Base-by-base conservation (phyloP, 345 rosid genomes). In the Gynandropsis gynandra region DNA sequence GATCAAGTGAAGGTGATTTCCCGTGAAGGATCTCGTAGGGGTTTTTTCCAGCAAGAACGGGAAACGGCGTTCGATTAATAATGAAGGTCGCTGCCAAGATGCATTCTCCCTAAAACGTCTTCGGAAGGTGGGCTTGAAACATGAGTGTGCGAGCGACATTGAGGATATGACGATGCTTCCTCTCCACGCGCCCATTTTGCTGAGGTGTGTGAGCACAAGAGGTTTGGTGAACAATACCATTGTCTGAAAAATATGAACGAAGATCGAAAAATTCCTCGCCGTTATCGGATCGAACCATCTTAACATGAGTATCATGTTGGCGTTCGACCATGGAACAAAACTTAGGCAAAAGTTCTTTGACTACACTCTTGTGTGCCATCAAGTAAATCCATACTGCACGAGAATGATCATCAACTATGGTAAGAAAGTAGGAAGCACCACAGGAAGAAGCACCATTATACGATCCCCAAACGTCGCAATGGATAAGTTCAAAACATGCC, bases 161-260 rank as follows among this genome's bases (percentile, higher is more conserved):
- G 4, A 40, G 35, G 0, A 10, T 21, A 5, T 51, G 35, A 0
- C 35, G 31, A 24, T 19, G 36, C 11, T 10, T 12, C 3, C 18
- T 0, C 2, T 51, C 42, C 1, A 19, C 43, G 0, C n/a, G n/a
- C n/a, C n/a, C n/a, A n/a, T n/a, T n/a, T n/a, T n/a, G n/a, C n/a
- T n/a, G n/a, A n/a, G n/a, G 56, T 1, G 16, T 51, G 1, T 36
- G 21, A 5, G 19, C 31, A 10, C 43, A 53, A 13, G 46, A 39
- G 0, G 32, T 15, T 4, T 53, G 58, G 4, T 18, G 20, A 1
- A 8, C 0, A 9, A 16, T 18, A 0, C 29, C 56, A 0, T 36
- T 2, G 11, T 17, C 1, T 4, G 6, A 0, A 7, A 52, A n/a
- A 3, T 1, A 34, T 0, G 2, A 3, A 2, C 6, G 0, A 0